Conservation (phyloP, 139 green algal genomes). For the Zygnema circumcarinatum region DNA sequence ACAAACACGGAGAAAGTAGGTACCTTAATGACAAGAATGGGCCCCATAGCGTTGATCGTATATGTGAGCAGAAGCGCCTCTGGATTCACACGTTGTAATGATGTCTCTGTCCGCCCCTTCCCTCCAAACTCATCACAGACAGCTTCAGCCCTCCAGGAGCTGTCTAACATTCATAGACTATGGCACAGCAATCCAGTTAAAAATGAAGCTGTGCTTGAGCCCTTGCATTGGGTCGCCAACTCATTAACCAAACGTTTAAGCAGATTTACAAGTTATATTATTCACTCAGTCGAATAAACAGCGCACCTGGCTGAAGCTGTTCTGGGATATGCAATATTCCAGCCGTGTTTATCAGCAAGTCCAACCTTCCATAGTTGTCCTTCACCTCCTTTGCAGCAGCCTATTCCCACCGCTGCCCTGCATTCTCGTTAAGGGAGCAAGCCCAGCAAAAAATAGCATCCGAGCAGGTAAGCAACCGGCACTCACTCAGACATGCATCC, state of each 20-base stretch:
- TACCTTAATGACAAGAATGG: constrained; percentile 74
- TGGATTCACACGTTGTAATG: constrained; percentile 64
- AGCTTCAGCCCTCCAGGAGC: too few relatives aligned
- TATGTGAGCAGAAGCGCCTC: constrained; percentile 68
- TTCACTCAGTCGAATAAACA: neutral
- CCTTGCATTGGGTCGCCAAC: too few relatives aligned
- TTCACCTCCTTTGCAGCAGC: constrained; percentile 58
- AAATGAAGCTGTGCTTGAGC: too few relatives aligned
- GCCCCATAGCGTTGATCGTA: constrained; percentile 77
- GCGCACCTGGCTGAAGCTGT: constrained; percentile 61
- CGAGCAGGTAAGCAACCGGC: too few relatives aligned
- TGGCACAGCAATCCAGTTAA: too few relatives aligned
- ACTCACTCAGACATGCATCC: too few relatives aligned
- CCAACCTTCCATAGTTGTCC: constrained; percentile 60
- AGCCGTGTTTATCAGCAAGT: constrained; percentile 77
- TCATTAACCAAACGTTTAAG: too few relatives aligned
- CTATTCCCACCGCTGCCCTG: constrained; percentile 54
- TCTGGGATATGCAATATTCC: constrained; percentile 75
- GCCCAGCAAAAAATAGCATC: too few relatives aligned
- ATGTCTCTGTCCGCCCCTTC: constrained; percentile 73
- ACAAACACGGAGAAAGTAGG: neutral
- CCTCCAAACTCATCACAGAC: too few relatives aligned
- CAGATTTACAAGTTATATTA: too few relatives aligned
- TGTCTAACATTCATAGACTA: too few relatives aligned
- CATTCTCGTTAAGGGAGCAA: too few relatives aligned